Evolutionary conservation across 306 rosid species (phyloP).

Genomic region (Vicia villosa): DNA sequence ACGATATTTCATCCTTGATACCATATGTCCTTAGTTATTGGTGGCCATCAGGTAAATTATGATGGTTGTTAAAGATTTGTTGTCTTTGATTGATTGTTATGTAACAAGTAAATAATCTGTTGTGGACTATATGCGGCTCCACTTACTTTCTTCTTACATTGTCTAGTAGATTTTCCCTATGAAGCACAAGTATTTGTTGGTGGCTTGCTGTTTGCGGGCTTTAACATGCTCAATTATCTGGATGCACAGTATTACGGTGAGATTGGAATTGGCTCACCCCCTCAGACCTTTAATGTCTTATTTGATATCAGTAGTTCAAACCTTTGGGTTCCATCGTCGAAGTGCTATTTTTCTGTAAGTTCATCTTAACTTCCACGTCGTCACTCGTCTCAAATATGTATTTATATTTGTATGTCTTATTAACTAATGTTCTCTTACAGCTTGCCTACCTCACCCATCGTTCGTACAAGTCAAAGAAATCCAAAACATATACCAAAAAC

Average conservation of each 20-base stretch:
- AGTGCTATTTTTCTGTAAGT: constrained; percentile 81
- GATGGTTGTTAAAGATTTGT: no score
- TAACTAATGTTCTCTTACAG: constrained; percentile 43
- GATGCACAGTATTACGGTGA: constrained; percentile 89
- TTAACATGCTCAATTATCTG: no score
- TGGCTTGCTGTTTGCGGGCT: no score
- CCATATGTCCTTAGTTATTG: no score
- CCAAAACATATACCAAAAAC: constrained; percentile 56
- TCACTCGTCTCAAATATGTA: neutral
- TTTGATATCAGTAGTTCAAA: constrained; percentile 92
- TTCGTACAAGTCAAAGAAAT: constrained; percentile 66
- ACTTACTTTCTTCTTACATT: no score
- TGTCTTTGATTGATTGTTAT: no score
- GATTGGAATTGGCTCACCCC: constrained; percentile 88
- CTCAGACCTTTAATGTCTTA: constrained; percentile 75
- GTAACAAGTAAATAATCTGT: no score
- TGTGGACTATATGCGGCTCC: no score
- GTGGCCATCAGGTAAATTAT: no score
- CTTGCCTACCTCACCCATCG: constrained; percentile 73
- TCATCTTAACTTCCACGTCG: constrained; percentile 26
- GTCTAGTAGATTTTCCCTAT: no score
- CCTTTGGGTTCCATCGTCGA: constrained; percentile 86
- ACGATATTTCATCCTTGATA: no score
- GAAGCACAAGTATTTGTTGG: no score
- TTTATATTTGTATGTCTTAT: neutral